Conservation (phyloP, 1,284 basidiomycete genomes). For the Naganishia sp. region DNA sequence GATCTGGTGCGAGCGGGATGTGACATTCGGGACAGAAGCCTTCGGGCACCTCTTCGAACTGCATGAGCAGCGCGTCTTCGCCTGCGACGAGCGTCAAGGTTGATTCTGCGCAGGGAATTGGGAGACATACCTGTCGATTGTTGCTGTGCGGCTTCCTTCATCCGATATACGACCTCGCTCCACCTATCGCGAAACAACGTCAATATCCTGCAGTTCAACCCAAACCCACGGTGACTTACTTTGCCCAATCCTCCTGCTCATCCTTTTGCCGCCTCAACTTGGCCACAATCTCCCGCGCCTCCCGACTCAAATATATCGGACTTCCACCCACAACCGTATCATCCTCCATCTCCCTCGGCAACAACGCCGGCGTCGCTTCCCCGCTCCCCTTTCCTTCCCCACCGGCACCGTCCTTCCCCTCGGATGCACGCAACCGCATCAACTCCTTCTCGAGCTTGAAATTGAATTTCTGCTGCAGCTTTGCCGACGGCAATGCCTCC, state of each 20-base stretch:
- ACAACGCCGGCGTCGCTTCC: conserved; percentile 6
- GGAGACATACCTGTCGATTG: conserved; percentile 8
- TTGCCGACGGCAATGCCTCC: conserved; percentile 33
- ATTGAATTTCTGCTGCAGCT: conserved; percentile 34
- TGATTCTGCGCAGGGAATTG: neutral
- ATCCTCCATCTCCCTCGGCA: conserved; percentile 57
- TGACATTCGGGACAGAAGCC: conserved; percentile 77
- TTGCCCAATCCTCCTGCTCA: conserved; percentile 85
- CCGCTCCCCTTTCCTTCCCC: neutral
- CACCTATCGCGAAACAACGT: conserved; percentile 58
- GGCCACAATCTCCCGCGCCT: conserved; percentile 81
- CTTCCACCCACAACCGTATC: conserved; percentile 85
- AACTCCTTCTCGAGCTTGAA: conserved; percentile 37
- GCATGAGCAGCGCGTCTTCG: conserved; percentile 17
- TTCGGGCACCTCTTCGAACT: conserved; percentile 55
- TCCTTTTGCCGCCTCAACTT: conserved; percentile 81
- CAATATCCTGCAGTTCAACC: neutral
- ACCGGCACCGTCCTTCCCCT: neutral
- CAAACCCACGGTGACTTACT: conserved; percentile 36
- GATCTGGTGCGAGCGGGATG: conserved; percentile 84
- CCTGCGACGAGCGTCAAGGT: neutral
- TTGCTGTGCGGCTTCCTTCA: conserved; percentile 39
- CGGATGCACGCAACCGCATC: conserved; percentile 35
- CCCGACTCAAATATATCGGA: conserved; percentile 77
- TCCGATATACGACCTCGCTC: conserved; percentile 77